A percentile compares a stretch with the other conserved stretches of the same genome.
Conservation (phyloP, 2,329 filamentous ascomycete genomes). For the Pyrenophora tritici-repentis region DNA sequence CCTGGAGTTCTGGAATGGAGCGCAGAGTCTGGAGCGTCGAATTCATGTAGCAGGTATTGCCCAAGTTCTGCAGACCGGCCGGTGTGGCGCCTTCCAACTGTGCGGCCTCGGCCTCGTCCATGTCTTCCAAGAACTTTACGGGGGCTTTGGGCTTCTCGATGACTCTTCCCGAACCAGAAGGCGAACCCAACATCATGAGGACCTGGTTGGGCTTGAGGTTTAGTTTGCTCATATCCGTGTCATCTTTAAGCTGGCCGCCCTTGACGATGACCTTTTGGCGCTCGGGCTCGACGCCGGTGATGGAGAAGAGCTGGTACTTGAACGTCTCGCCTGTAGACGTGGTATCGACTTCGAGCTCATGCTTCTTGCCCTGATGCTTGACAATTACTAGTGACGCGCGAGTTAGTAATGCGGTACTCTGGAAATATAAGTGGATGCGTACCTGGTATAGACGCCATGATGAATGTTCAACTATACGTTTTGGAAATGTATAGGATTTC, state of each 20-base stretch:
- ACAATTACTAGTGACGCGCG: constrained; percentile 69
- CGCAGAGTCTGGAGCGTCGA: constrained; percentile 92
- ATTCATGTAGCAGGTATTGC: constrained; percentile 99
- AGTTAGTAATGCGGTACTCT: constrained; percentile 25
- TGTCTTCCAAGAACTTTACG: constrained; percentile 92
- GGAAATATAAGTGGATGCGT: constrained; percentile 6
- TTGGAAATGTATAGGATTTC: not conserved
- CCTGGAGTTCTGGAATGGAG: constrained; percentile 86
- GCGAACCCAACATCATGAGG: constrained; percentile 97
- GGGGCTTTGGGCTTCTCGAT: constrained; percentile 75
- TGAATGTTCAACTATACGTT: constrained; percentile 17
- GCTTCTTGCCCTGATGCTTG: constrained; percentile 93
- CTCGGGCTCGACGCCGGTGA: constrained; percentile 94
- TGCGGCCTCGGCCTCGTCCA: constrained; percentile 92
- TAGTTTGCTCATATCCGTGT: constrained; percentile 81
- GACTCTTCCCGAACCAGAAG: constrained; percentile 67
- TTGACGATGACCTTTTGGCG: constrained; percentile 96
- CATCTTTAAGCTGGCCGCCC: constrained; percentile 93
- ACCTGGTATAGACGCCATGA: constrained; percentile 48
- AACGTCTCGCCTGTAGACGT: constrained; percentile 86
- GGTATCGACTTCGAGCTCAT: constrained; percentile 90
- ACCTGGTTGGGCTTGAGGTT: constrained; percentile 83
- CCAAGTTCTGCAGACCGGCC: constrained; percentile 85
- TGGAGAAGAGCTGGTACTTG: constrained; percentile 92
- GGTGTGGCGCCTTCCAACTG: constrained; percentile 82